A percentile compares a stretch with the other conserved stretches of the same genome.
Evolutionary conservation across 331 rosid species (phyloP).

Genomic region (Spiraea crenata): DNA sequence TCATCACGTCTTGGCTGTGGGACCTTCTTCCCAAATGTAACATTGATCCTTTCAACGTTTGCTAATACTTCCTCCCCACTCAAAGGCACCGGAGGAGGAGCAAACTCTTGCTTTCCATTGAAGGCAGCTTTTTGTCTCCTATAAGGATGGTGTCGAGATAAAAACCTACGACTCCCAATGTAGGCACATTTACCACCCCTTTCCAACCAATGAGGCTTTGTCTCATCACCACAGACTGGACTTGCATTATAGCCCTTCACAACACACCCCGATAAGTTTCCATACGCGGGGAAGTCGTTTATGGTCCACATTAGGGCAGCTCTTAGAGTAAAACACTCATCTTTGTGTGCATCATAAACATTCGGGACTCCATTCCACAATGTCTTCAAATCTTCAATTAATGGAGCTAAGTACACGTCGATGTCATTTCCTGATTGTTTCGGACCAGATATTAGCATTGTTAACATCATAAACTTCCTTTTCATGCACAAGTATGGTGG

Average conservation of each 20-base stretch:
- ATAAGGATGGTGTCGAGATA: neutral
- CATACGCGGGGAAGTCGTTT: no score
- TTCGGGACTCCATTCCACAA: neutral
- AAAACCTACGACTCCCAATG: neutral
- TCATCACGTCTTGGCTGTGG: neutral
- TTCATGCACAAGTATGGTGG: no score
- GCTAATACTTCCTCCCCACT: neutral
- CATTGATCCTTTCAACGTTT: neutral
- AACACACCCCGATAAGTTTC: no score
- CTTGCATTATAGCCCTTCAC: no score
- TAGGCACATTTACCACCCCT: neutral
- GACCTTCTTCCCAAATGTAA: neutral
- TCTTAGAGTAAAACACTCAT: neutral
- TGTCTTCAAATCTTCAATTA: neutral
- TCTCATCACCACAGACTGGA: neutral
- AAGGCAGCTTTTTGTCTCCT: neutral
- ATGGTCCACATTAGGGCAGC: neutral
- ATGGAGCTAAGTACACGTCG: neutral
- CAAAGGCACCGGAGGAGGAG: neutral
- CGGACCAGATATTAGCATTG: neutral
- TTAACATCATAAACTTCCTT: no score
- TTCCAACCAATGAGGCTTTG: neutral
- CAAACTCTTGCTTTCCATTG: neutral
- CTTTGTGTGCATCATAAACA: neutral
- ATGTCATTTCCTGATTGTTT: neutral